A percentile compares a stretch with the other conserved stretches of the same genome.
phyloP scores from a whole-genome alignment of 1,284 basidiomycete genomes.

The Testicularia cyperi region DNA sequence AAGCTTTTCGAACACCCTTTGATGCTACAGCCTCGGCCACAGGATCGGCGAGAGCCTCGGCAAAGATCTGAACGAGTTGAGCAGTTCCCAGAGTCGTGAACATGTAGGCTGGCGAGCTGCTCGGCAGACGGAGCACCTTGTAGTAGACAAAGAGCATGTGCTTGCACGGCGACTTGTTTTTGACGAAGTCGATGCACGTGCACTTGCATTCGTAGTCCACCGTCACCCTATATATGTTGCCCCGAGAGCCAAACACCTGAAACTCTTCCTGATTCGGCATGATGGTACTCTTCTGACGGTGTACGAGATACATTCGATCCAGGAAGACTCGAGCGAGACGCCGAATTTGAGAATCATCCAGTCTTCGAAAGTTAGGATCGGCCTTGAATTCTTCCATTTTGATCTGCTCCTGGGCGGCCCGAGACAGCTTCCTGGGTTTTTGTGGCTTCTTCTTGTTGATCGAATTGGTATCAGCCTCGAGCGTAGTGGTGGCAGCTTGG shows the following conservation, averaged over 20 bases:
- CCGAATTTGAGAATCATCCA: slow-evolving; percentile 12
- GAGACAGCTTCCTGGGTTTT: slow-evolving; percentile 17
- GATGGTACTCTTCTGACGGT: slow-evolving; percentile 15
- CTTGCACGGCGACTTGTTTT: slow-evolving; percentile 22
- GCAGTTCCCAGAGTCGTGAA: slow-evolving; percentile 3
- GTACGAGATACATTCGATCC: slow-evolving; percentile 25
- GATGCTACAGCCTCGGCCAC: slow-evolving; percentile 19
- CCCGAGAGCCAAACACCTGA: slow-evolving; percentile 22
- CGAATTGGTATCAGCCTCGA: too few species aligned
- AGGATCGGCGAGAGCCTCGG: slow-evolving; percentile 10
- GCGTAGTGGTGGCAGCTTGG: too few species aligned
- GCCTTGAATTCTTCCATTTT: slow-evolving; percentile 19
- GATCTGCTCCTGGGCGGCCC: slow-evolving; percentile 8
- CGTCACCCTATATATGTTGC: slow-evolving; percentile 30
- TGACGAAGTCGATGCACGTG: slow-evolving; percentile 22
- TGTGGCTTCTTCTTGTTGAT: too few species aligned
- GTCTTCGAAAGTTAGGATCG: slow-evolving; percentile 19
- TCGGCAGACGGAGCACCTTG: slow-evolving; percentile 25
- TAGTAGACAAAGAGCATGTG: slow-evolving; percentile 31
- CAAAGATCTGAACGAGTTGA: slow-evolving; percentile 13
- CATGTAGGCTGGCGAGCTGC: slow-evolving; percentile 14
- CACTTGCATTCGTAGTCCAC: slow-evolving; percentile 9
- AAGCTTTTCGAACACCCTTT: slow-evolving; percentile 18
- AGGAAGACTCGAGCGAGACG: slow-evolving; percentile 17
- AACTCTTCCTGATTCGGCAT: slow-evolving; percentile 10